phyloP scores from a whole-genome alignment of 1,284 basidiomycete species.

The Grifola frondosa region DNA sequence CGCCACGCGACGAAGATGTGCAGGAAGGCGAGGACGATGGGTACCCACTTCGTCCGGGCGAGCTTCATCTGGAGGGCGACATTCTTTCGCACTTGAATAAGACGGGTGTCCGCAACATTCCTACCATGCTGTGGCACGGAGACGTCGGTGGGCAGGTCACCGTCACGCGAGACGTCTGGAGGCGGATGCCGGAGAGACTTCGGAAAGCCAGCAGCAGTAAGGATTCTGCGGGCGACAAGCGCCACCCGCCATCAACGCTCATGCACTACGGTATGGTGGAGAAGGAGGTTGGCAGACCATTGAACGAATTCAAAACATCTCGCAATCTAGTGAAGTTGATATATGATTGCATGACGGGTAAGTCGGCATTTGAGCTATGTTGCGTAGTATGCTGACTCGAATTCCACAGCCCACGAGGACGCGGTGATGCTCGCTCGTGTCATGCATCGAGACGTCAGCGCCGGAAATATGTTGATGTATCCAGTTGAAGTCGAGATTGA shows the following conservation, averaged over 20 bases:
- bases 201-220: too few species aligned
- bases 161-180: constrained; percentile 4
- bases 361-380: background rate
- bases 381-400: background rate
- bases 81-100: constrained; percentile 1
- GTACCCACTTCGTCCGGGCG: too few species aligned
- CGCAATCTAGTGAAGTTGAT: constrained; percentile 4
- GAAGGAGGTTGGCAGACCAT: constrained; percentile 18
- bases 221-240: too few species aligned
- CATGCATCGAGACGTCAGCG: background rate
- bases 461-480: background rate
- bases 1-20: too few species aligned
- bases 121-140: constrained; percentile 3
- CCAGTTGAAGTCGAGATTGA: background rate
- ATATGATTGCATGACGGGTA: constrained; percentile 7
- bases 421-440: constrained; percentile 1
- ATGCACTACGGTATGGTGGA: constrained; percentile 17
- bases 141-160: background rate
- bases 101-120: background rate
- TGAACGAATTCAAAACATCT: constrained; percentile 5
- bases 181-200: too few species aligned
- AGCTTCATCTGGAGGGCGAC: constrained; percentile 7
- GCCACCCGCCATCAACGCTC: constrained; percentile 5
- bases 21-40: too few species aligned
- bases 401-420: constrained; percentile 4